These are phyloP conservation scores for Syzygium oleosum DNA, from an alignment of 345 rosid species.

Conservation along the genomic window DNA sequence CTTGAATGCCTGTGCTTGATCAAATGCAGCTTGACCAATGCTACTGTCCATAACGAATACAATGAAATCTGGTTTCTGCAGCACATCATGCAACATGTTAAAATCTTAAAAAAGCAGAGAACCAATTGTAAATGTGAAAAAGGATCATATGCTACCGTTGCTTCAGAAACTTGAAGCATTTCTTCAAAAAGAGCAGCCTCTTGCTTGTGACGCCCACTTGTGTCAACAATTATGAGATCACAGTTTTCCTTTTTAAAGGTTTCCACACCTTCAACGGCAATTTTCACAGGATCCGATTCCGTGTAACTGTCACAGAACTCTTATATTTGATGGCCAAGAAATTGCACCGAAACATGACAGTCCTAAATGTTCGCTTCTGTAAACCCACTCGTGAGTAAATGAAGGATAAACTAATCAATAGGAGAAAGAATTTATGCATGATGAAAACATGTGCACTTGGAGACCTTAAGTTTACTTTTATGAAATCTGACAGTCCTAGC, in stretches of 20 bases:
- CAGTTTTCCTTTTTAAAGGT: conserved; percentile 83
- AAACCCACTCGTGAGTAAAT: neutral
- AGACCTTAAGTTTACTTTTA: neutral
- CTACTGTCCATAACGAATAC: conserved; percentile 96
- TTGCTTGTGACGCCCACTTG: conserved; percentile 97
- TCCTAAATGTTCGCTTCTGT: neutral
- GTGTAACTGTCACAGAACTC: conserved; percentile 45
- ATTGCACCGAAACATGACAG: neutral
- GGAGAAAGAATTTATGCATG: neutral
- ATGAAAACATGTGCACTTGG: neutral
- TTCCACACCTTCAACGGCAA: conserved; percentile 90
- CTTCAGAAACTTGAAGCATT: conserved; percentile 97
- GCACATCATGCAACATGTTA: conserved; percentile 3
- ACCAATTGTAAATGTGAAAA: neutral
- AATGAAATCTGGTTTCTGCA: conserved; percentile 91
- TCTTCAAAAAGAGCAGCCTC: conserved; percentile 97
- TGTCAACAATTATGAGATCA: conserved; percentile 90
- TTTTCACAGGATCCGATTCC: conserved; percentile 92
- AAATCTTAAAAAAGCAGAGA: neutral
- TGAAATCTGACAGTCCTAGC: neutral
- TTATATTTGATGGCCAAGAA: neutral
- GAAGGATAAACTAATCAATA: neutral
- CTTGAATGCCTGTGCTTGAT: conserved; percentile 93
- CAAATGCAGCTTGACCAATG: conserved; percentile 93
- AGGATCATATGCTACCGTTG: conserved; percentile 43